A percentile compares a stretch with the other conserved stretches of the same genome.
Conservation (phyloP, 257 asterid species). For the Lithospermum erythrorhizon region DNA sequence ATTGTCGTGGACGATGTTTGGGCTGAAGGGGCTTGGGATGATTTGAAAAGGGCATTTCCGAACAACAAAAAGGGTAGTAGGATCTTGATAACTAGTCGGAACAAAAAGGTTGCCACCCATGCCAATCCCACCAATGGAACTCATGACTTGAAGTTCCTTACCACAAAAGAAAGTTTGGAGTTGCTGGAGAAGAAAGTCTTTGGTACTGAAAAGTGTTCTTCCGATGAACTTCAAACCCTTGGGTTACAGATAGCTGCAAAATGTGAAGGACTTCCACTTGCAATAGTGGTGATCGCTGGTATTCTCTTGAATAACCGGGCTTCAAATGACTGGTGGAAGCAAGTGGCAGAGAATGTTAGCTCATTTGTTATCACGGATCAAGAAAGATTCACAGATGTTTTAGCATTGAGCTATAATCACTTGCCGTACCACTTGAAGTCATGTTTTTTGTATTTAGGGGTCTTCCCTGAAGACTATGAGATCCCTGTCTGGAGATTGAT, state of each 20-base stretch:
- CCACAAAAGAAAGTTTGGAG: constrained; percentile 23
- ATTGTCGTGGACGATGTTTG: constrained; percentile 46
- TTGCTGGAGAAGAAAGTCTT: constrained; percentile 33
- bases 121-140: constrained; percentile 19
- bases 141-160: constrained; percentile 21
- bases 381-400: constrained; percentile 9
- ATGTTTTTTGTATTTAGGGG: constrained; percentile 41
- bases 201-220: constrained; percentile 12
- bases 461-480: constrained; percentile 31
- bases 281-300: constrained; percentile 27
- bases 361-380: constrained; percentile 7
- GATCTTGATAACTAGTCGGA: constrained; percentile 42
- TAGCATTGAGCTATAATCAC: constrained; percentile 31
- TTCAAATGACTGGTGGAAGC: constrained; percentile 14
- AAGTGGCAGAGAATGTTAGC: constrained; percentile 17
- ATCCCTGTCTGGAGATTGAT: constrained; percentile 25
- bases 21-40: constrained; percentile 25
- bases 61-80: constrained; percentile 12
- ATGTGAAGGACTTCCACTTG: constrained; percentile 41
- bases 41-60: constrained; percentile 21
- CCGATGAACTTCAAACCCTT: constrained; percentile 8
- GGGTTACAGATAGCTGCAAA: constrained; percentile 20
- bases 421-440: constrained; percentile 30
- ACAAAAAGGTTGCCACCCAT: constrained; percentile 11
- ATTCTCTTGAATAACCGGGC: constrained; percentile 11